Percentiles rank a stretch among this genome's conserved stretches.
Evolutionary conservation across 208 protist genomes (phyloP).

Genomic region (Crithidia brevicula): DNA sequence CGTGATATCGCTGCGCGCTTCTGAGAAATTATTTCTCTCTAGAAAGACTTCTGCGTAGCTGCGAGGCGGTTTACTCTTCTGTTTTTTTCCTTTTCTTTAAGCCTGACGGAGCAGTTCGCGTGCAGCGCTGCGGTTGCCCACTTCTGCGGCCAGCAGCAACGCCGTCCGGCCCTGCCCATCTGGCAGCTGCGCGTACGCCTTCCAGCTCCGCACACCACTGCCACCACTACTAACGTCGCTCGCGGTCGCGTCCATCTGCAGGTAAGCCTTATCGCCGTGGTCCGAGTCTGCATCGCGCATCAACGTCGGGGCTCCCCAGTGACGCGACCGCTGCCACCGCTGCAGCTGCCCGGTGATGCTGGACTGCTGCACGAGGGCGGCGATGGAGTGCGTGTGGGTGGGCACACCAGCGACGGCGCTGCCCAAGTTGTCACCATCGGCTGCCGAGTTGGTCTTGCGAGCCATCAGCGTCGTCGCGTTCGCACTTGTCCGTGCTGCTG

Average conservation of each 20-base stretch:
- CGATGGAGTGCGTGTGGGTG: not conserved
- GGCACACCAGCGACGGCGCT: not conserved
- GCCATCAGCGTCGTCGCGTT: not conserved
- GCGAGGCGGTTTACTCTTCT: not conserved
- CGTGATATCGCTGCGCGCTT: too few relatives aligned
- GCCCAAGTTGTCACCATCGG: too few relatives aligned
- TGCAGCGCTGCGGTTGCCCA: slow-evolving; percentile 33
- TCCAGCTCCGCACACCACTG: slow-evolving; percentile 13
- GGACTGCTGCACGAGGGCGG: slow-evolving; percentile 22
- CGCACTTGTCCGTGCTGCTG: not conserved
- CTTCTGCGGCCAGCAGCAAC: slow-evolving; percentile 40
- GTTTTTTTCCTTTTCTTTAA: not conserved
- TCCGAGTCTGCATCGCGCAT: not conserved
- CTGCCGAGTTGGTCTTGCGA: too few relatives aligned
- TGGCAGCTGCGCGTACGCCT: slow-evolving; percentile 23
- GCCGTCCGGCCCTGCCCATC: slow-evolving; percentile 46
- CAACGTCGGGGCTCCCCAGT: slow-evolving; percentile 29
- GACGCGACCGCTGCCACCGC: slow-evolving; percentile 31
- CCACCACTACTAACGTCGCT: too few relatives aligned
- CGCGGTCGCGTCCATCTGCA: too few relatives aligned
- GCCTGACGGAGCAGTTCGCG: slow-evolving; percentile 34
- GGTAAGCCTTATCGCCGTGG: too few relatives aligned
- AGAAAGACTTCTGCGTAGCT: too few relatives aligned
- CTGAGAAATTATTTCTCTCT: too few relatives aligned
- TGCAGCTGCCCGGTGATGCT: slow-evolving; percentile 39